Conservation (phyloP, 1,284 basidiomycete species). For the Ganoderma leucocontextum region DNA sequence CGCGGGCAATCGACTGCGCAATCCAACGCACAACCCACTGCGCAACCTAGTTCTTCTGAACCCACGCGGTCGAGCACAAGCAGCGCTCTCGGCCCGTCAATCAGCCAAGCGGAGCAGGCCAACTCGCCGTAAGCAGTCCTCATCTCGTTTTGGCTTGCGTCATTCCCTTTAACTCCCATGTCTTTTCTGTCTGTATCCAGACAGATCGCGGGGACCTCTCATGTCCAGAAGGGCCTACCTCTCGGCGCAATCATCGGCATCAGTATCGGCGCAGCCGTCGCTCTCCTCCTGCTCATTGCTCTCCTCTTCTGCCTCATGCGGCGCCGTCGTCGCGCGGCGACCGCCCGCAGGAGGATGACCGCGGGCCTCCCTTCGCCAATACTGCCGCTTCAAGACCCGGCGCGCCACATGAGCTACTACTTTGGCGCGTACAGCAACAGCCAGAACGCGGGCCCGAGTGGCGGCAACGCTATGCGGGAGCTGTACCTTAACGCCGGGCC, state of each 20-base stretch:
- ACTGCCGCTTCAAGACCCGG: conserved; percentile 52
- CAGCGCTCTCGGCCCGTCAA: conserved; percentile 1
- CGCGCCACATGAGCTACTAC: conserved; percentile 43
- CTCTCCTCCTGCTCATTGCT: conserved; percentile 42
- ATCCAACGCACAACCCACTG: conserved; percentile 6
- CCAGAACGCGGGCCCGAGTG: background rate
- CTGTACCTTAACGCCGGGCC: conserved; percentile 10
- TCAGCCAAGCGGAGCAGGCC: conserved; percentile 22
- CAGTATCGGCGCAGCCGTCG: conserved; percentile 42
- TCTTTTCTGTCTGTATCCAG: conserved; percentile 7
- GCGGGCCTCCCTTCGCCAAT: conserved; percentile 39
- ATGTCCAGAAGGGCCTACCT: conserved; percentile 25
- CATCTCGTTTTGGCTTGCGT: background rate
- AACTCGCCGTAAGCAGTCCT: conserved; percentile 22
- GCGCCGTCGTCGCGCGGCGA: conserved; percentile 31
- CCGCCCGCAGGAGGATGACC: conserved; percentile 11
- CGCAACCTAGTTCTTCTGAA: conserved; percentile 1
- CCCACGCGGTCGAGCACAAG: background rate
- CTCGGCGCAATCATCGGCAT: conserved; percentile 41
- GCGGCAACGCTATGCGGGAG: conserved; percentile 14
- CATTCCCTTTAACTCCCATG: background rate
- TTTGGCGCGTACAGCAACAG: conserved; percentile 20
- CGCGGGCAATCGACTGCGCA: conserved; percentile 6
- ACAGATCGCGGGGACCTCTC: conserved; percentile 13
- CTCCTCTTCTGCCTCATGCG: conserved; percentile 43